Base-by-base conservation (phyloP, 345 rosid species). In the Eutrema heterophyllum region DNA sequence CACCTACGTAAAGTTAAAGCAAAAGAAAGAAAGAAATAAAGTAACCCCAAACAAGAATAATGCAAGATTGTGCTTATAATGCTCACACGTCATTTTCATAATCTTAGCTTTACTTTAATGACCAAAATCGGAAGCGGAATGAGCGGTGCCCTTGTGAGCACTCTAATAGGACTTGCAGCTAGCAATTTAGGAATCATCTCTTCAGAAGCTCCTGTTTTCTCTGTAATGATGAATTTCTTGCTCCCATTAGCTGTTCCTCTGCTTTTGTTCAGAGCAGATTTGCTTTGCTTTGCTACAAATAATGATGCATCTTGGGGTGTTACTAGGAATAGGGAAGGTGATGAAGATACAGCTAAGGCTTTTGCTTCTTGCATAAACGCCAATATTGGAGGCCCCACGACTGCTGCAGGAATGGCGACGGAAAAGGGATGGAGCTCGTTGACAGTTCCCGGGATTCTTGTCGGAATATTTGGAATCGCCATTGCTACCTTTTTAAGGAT, bases 401-500 rank as follows among this genome's bases (percentile, higher is more conserved):
- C 96, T 6, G 92, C 96, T 21, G 87, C 86, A 0, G 86, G 93
- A 60, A 88, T 92, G 97, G 96, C 89, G 15, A 89, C 87, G 0
- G 88, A 91, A 11, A 88, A 88, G 73, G 88, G 89, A 39, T 85
- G 88, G 90, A 74, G 12, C 16, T 86, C 89, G 6, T 43, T 86
- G 79, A 78, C 84, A n/a, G 76, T 85, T 69, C 89, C 90, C 0
- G 80, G 84, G 43, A 83, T 85, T 74, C 86, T 90, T 9, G 89
- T 85, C 0, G 88, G 88, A 56, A 90, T 87, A 60, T 88, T 88
- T 61, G 88, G 90, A 39, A 81, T 83, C 7, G 78, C 89, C 49
- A 77, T 84, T 36, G 93, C 91, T 16, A 90, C 90, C 49, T 90
- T 90, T 72, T 67, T 86, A 27, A 88, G 90, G 38, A 74, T 79